These are phyloP conservation scores for Clitopilus passeckerianus DNA, from an alignment of 768 basidiomycete species.

Conservation along the genomic window DNA sequence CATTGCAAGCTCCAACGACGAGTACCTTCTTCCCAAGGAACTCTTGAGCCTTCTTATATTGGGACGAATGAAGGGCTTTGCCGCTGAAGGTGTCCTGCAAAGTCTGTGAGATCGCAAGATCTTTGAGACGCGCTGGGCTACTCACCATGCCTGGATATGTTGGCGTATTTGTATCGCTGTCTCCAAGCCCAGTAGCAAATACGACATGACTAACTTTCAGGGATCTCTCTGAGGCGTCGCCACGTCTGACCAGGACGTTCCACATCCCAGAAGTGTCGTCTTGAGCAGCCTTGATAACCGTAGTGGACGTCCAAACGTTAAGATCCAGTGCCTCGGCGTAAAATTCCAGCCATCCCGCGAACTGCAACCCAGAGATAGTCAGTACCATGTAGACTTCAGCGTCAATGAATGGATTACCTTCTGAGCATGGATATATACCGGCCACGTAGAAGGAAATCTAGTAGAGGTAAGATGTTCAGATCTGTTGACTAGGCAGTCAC, in stretches of 20 bases:
- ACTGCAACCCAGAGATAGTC: constrained; percentile 17
- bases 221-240: constrained; percentile 25
- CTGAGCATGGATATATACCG: constrained; percentile 49
- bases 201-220: constrained; percentile 47
- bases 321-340: constrained; percentile 59
- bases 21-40: constrained; percentile 57
- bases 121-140: not conserved
- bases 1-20: constrained; percentile 57
- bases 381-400: no score
- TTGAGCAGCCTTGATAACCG: constrained; percentile 26
- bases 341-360: constrained; percentile 65
- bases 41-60: constrained; percentile 38
- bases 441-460: constrained; percentile 59
- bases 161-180: constrained; percentile 42
- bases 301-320: constrained; percentile 57
- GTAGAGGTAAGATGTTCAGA: not conserved
- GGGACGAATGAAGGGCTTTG: constrained; percentile 43
- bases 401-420: constrained; percentile 26
- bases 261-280: constrained; percentile 29
- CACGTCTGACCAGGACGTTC: constrained; percentile 33
- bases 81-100: constrained; percentile 43
- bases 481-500: not conserved
- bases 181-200: constrained; percentile 46
- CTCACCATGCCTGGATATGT: constrained; percentile 39
- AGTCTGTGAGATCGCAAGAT: not conserved